Base-by-base conservation (phyloP, 2,329 filamentous ascomycete genomes). In the Meredithiella fracta region DNA sequence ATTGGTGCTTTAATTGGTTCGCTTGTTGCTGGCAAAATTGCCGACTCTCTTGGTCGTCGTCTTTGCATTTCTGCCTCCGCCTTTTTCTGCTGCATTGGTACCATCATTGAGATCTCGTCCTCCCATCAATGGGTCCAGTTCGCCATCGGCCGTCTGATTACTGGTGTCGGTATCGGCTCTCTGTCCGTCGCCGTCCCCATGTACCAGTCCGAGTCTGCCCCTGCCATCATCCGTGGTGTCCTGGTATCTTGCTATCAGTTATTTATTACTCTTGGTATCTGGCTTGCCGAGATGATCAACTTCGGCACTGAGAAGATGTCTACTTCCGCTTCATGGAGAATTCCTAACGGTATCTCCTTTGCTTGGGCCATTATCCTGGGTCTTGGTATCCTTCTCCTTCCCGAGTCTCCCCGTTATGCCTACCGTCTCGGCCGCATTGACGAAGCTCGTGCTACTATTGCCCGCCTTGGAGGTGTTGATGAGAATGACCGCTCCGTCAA, bases 231-330 rank as follows among this genome's bases (percentile, higher is more conserved):
- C 53, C 77, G 82, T 62, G 80, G 80, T 62, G 72, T 79, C 5
- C 71, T 85, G 40, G 75, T 85, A 26, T 74, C 76, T 1, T 77
- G 73, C 53, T 85, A 85, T 66, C 82, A 85, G 69, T 73, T 85
- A 2, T 78, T 83, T 65, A 81, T 85, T 64, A 85, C 82, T 0
- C 69, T 84, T 26, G 82, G 82, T 51, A 84, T 86, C 64, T 80
- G 74, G 71, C 69, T 68, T 23, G 71, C 73, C 38, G 75, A 78
- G 62, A 72, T 77, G 66, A 70, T 78, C 65, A 82, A 84, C 65
- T 83, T 70, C 63, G 79, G 79, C 5, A 85, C 81, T 5, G 69
- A 78, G 52, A 23, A 60, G 2, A 69, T 69, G 52, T 17, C 52
- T 1, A 70, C 67, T 60, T 73, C 74, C 22, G 70, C 72, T 2